Evolutionary conservation across 257 asterid species (phyloP).

Genomic region (Nemophila menziesii): DNA sequence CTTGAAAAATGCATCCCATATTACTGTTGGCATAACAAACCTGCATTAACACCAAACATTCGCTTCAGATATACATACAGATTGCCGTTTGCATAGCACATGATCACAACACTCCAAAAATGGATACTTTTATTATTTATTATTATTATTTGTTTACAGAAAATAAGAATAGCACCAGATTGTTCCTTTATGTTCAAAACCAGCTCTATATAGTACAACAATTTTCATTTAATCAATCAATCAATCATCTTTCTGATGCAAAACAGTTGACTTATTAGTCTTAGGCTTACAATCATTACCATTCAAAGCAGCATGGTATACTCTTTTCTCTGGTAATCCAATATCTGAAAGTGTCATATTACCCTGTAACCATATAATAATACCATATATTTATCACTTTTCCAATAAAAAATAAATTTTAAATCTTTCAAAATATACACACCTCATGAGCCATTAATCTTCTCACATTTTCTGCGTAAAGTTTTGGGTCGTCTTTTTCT

Average conservation of each 20-base stretch:
- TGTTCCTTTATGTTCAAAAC: constrained; percentile 18
- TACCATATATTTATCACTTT: background rate
- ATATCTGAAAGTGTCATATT: constrained; percentile 57
- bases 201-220: constrained; percentile 28
- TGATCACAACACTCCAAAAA: constrained; percentile 15
- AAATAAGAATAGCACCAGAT: constrained; percentile 20
- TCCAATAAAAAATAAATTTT: background rate
- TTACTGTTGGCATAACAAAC: constrained; percentile 64
- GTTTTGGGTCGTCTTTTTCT: constrained; percentile 79
- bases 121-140: constrained; percentile 14
- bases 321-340: constrained; percentile 89
- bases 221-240: no score
- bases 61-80: constrained; percentile 39
- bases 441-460: constrained; percentile 89
- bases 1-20: constrained; percentile 18
- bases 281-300: constrained; percentile 77
- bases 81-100: constrained; percentile 6
- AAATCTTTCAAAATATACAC: constrained; percentile 9
- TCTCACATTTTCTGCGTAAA: constrained; percentile 78
- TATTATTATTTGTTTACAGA: constrained; percentile 11
- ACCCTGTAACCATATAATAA: constrained; percentile 45
- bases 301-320: constrained; percentile 83
- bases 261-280: no score
- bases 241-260: constrained; percentile 90
- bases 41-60: constrained; percentile 79